Evolutionary conservation across 441 rosid species (phyloP), one percentile per base, ranked within the genome.

Genomic region (Erodium trifolium): DNA sequence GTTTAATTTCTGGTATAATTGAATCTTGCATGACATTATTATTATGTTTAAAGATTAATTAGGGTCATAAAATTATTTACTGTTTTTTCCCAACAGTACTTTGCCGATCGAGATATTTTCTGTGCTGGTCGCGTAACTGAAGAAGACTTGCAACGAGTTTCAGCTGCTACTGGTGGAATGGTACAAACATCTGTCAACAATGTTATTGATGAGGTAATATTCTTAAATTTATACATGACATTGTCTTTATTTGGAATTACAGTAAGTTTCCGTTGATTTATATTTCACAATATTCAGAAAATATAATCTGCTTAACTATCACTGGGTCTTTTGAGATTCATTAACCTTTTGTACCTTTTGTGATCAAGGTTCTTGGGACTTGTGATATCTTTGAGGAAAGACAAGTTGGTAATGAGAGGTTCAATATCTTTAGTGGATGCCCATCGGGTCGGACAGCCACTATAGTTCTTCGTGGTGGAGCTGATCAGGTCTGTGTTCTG

Each of bases 401-500:
- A 75, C 99, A 95, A 82, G 99, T 95, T 75, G 99, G 99, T 72
- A 88, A 88, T 76, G 99, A 95, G 81, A 89, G 99, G 79, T 95
- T 89, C 77, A 92, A 95, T 75, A 89, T 95, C 81, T 95, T 95
- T 86, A 89, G 96, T 65, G 99, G 99, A 70, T 95, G 99, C 78
- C 97, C 96, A 67, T 88, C 92, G 16, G 98, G 95, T 76, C 77
- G 1, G 41, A 95, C 99, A 34, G 99, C 99, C 14, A 95, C 98
- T 49, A 89, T 95, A 66, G 98, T 95, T 78, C 96, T 95, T 79
- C 99, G 99, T 72, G 99, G 98, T 78, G 98, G 99, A 77, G 99
- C 99, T 72, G 98, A 92, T 85, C 99, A 95, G 97, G 99, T 92
- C 74, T 81, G 67, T 64, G 23, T 29, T 66, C 66, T 11, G 73